Evolutionary conservation across 768 basidiomycete species (phyloP).

Genomic region (Kwoniella dejecticola): DNA sequence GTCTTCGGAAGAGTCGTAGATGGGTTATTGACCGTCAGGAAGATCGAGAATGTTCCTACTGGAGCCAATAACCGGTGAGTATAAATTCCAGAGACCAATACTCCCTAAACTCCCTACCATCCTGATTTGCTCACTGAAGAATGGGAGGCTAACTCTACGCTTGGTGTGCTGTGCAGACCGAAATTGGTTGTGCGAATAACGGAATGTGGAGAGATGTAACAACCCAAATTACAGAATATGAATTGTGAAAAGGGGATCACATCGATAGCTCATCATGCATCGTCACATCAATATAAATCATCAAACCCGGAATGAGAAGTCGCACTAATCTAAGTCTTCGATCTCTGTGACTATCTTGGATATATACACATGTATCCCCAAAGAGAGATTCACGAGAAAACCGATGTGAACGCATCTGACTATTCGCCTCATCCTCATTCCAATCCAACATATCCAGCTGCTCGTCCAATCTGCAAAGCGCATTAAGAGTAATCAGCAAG

Average conservation of each 20-base stretch:
- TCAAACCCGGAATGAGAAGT: no score
- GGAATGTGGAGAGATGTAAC: slow-evolving; percentile 55
- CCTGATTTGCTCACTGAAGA: no score
- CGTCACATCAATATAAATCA: no score
- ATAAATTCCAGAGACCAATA: background rate
- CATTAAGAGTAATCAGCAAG: no score
- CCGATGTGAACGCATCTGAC: no score
- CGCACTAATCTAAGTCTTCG: no score
- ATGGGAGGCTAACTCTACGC: background rate
- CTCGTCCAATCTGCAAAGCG: slow-evolving; percentile 35
- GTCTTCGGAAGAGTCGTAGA: slow-evolving; percentile 59
- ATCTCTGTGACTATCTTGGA: no score
- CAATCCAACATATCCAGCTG: slow-evolving; percentile 45
- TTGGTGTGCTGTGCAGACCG: slow-evolving; percentile 20
- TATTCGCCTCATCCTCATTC: no score
- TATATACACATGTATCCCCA: no score
- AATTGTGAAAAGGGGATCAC: no score
- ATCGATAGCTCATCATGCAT: slow-evolving; percentile 5
- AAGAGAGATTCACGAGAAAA: no score
- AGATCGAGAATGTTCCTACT: slow-evolving; percentile 93
- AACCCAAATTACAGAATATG: no score
- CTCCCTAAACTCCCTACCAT: background rate
- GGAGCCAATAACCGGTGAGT: slow-evolving; percentile 51
- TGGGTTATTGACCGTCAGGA: slow-evolving; percentile 90
- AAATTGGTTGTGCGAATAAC: slow-evolving; percentile 44